phyloP scores from a whole-genome alignment of 106 monocot genomes.

The Dendrobium chrysotoxum region DNA sequence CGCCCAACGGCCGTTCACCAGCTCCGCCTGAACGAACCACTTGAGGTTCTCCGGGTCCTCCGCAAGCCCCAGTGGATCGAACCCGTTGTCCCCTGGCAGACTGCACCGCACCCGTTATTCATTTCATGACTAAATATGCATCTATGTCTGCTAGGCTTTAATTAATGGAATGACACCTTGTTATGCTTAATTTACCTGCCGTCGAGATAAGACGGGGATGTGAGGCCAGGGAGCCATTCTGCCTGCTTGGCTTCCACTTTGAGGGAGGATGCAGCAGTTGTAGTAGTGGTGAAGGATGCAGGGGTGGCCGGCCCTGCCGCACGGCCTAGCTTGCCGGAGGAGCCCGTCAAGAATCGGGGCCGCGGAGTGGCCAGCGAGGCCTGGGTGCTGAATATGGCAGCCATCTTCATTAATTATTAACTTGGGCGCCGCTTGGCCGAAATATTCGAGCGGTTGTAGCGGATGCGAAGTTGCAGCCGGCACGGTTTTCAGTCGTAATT shows the following conservation, averaged over 20 bases:
- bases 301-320: constrained; percentile 5
- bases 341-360: constrained; percentile 59
- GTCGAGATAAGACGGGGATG: constrained; percentile 75
- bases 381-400: constrained; percentile 50
- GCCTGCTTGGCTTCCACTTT: constrained; percentile 84
- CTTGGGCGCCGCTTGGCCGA: no score
- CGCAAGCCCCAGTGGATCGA: constrained; percentile 87
- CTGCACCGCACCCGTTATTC: constrained; percentile 17
- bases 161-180: no score
- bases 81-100: constrained; percentile 90
- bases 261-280: constrained; percentile 5
- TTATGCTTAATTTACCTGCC: constrained; percentile 43
- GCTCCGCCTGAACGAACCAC: constrained; percentile 92
- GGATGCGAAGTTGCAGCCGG: no score
- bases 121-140: no score
- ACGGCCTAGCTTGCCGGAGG: constrained; percentile 35
- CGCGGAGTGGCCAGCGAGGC: constrained; percentile 63
- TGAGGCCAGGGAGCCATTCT: constrained; percentile 90
- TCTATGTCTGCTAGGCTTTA: no score
- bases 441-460: no score
- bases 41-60: constrained; percentile 89
- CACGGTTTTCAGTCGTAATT: no score
- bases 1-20: constrained; percentile 85
- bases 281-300: not conserved
- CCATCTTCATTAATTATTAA: constrained; percentile 25